Conservation (phyloP, 371 early-diverging fungal species). For the Apophysomyces elegans region DNA sequence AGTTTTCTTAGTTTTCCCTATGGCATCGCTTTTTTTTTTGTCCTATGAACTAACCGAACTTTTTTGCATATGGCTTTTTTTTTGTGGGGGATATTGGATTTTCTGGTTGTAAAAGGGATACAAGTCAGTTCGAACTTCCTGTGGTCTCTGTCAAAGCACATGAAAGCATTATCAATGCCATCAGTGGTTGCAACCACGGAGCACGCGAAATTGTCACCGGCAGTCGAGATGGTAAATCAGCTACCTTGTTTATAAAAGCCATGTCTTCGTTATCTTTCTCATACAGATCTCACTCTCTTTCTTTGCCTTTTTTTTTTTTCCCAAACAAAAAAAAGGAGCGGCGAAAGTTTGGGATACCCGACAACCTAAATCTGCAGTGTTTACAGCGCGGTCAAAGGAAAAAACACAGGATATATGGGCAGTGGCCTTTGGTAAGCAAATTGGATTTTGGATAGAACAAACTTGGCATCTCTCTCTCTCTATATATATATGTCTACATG, state of each 20-base stretch:
- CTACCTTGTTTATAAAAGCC: not conserved
- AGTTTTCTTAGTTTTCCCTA: not conserved
- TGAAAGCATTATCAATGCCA: constrained; percentile 74
- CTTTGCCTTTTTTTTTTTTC: too few species aligned
- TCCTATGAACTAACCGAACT: not conserved
- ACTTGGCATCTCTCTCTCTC: too few species aligned
- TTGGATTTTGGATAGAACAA: not conserved
- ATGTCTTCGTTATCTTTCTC: too few species aligned
- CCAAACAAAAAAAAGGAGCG: constrained; percentile 33
- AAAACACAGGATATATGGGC: constrained; percentile 76
- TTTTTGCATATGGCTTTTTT: too few species aligned
- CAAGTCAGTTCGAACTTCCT: constrained; percentile 68
- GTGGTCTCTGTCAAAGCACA: constrained; percentile 69
- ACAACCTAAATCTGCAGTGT: constrained; percentile 68
- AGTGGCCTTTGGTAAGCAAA: constrained; percentile 70
- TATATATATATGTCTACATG: not conserved
- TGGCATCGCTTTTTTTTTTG: too few species aligned
- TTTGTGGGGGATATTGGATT: too few species aligned
- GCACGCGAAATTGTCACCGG: constrained; percentile 77
- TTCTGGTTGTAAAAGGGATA: constrained; percentile 54
- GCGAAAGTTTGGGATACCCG: constrained; percentile 86
- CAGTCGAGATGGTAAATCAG: constrained; percentile 67
- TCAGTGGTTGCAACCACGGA: constrained; percentile 73
- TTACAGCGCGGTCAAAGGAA: constrained; percentile 57
- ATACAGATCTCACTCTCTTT: too few species aligned